Evolutionary conservation across 1,284 basidiomycete genomes (phyloP).

Genomic region (Serendipita sp.): DNA sequence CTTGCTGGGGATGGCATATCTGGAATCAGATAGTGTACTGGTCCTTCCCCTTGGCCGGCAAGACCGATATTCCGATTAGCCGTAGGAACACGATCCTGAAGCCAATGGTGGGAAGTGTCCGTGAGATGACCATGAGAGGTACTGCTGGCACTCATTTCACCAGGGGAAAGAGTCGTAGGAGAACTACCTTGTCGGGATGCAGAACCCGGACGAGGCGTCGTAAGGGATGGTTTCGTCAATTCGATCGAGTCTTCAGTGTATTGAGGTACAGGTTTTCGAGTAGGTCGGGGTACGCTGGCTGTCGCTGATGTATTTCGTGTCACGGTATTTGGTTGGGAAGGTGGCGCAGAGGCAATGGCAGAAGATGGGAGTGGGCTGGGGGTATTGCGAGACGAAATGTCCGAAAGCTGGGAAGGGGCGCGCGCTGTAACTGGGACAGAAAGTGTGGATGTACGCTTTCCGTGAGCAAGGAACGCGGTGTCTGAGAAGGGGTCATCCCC

Average conservation of each 20-base stretch:
- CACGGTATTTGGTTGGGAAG: background rate
- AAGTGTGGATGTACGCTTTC: background rate
- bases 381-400: background rate
- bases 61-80: slow-evolving; percentile 1
- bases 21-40: slow-evolving; percentile 27
- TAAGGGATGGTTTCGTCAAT: background rate
- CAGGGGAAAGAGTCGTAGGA: background rate
- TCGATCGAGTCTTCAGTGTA: background rate
- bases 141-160: background rate
- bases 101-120: background rate
- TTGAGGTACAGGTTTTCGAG: background rate
- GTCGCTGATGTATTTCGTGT: background rate
- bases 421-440: background rate
- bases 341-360: background rate
- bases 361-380: background rate
- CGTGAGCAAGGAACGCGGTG: background rate
- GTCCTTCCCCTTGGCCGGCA: slow-evolving; percentile 14
- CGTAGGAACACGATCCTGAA: background rate
- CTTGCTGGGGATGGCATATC: slow-evolving; percentile 26
- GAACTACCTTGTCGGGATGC: background rate
- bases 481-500: background rate
- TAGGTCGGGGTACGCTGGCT: background rate
- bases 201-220: background rate
- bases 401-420: background rate
- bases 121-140: background rate